phyloP scores from a whole-genome alignment of 768 basidiomycete genomes.

The Thelephora ganbajun region DNA sequence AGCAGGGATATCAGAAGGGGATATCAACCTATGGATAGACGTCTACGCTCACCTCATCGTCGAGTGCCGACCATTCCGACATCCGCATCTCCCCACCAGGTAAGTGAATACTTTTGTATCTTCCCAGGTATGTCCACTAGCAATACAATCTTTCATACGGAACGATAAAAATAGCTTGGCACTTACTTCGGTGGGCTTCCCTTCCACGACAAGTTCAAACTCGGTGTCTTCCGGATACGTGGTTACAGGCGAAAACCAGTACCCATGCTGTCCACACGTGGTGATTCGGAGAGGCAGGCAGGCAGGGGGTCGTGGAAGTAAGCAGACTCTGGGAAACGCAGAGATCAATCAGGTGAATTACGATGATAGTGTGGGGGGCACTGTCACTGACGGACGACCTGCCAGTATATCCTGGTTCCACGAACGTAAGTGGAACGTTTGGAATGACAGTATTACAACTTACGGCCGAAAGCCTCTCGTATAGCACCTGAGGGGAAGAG shows the following conservation, averaged over 20 bases:
- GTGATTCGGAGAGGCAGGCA: conserved; percentile 17
- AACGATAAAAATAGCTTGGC: not conserved
- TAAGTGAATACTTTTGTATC: conserved; percentile 11
- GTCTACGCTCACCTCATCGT: conserved; percentile 14
- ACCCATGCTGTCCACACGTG: conserved; percentile 14
- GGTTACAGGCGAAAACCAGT: conserved; percentile 17
- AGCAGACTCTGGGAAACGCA: conserved; percentile 11
- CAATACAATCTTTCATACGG: not conserved
- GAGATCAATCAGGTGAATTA: not conserved
- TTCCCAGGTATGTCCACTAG: conserved; percentile 19
- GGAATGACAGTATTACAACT: not conserved
- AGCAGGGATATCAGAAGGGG: not conserved
- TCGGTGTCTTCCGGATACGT: conserved; percentile 2
- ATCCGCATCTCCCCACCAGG: conserved; percentile 15
- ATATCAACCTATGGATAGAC: not conserved
- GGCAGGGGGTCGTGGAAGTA: conserved; percentile 15
- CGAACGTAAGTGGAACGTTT: not conserved
- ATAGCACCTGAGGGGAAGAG: not conserved
- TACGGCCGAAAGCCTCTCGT: not conserved
- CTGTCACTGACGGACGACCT: no score
- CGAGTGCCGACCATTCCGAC: conserved; percentile 18
- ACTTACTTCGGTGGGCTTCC: conserved; percentile 10
- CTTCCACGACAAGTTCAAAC: conserved; percentile 19
- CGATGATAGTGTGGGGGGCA: no score
- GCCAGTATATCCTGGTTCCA: no score